Evolutionary conservation across 2,329 filamentous ascomycete species (phyloP).

Genomic region (Aspergillus ochraceus): DNA sequence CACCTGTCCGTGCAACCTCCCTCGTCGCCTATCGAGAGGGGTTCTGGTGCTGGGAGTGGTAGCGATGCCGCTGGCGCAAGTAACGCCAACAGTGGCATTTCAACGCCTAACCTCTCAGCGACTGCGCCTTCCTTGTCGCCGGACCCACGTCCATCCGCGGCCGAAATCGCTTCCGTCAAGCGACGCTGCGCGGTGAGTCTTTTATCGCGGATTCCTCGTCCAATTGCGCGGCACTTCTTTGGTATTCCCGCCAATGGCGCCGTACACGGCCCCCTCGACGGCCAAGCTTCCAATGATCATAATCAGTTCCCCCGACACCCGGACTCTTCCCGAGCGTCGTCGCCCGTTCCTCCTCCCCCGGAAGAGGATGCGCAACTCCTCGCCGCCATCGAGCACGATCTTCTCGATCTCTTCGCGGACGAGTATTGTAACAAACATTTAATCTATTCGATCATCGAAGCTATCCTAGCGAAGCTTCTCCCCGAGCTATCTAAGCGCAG

Average conservation of each 20-base stretch:
- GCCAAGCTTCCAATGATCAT: constrained; percentile 4
- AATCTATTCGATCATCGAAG: constrained; percentile 77
- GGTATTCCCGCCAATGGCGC: constrained; percentile 26
- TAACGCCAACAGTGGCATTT: constrained; percentile 22
- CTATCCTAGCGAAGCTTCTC: constrained; percentile 76
- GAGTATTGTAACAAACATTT: constrained; percentile 91
- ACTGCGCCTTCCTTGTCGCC: constrained; percentile 17
- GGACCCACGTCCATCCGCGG: constrained; percentile 22
- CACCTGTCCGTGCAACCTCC: constrained; percentile 25
- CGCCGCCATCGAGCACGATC: constrained; percentile 59
- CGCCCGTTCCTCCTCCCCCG: constrained; percentile 4
- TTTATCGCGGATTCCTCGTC: constrained; percentile 43
- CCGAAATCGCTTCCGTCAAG: constrained; percentile 43
- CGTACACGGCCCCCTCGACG: constrained; percentile 1
- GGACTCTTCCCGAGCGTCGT: constrained; percentile 9
- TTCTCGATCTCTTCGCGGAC: constrained; percentile 76
- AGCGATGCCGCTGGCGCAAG: constrained; percentile 17
- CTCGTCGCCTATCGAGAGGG: constrained; percentile 17
- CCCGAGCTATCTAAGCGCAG: constrained; percentile 78
- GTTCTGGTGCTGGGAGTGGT: constrained; percentile 5
- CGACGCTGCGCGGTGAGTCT: constrained; percentile 46
- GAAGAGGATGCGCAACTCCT: constrained; percentile 52
- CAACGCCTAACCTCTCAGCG: constrained; percentile 11
- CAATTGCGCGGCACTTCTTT: constrained; percentile 47
- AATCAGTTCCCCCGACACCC: neutral